Evolutionary conservation across 2,329 filamentous ascomycete species (phyloP).

Genomic region (Aphanocladium album): DNA sequence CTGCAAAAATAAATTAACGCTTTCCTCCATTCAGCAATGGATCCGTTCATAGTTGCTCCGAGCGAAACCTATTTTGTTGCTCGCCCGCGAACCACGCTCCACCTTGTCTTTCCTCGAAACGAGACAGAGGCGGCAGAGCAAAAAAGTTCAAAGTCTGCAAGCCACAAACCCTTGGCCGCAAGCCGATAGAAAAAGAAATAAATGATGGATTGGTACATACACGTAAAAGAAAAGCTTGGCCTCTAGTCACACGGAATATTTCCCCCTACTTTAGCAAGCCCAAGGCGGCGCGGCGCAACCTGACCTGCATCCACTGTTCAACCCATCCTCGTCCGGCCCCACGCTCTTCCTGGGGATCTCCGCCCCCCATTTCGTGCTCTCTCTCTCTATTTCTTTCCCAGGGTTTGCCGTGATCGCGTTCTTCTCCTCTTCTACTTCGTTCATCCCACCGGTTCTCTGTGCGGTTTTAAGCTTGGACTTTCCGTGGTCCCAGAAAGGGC

Average conservation of each 20-base stretch:
- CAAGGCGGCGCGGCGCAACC: neutral
- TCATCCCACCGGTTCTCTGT: neutral
- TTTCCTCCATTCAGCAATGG: neutral
- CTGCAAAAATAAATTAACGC: neutral
- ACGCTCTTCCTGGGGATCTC: constrained; percentile 8
- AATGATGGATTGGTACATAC: neutral
- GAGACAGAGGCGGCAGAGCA: neutral
- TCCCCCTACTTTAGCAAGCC: neutral
- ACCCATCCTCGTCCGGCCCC: constrained; percentile 6
- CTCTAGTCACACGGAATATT: neutral
- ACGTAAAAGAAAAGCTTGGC: neutral
- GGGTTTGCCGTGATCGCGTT: neutral
- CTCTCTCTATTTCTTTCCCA: neutral
- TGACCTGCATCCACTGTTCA: constrained; percentile 4
- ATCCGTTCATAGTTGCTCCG: neutral
- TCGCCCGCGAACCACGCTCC: neutral
- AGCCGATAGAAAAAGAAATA: neutral
- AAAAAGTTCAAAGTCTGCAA: neutral
- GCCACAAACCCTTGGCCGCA: neutral
- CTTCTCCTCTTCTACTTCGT: neutral
- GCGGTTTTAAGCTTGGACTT: neutral
- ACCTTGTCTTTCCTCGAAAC: neutral
- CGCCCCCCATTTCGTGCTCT: neutral
- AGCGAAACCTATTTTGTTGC: neutral
- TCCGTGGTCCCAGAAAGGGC: neutral